Base-by-base conservation (phyloP, 495 filamentous ascomycete species). In the Penicillium argentinense region DNA sequence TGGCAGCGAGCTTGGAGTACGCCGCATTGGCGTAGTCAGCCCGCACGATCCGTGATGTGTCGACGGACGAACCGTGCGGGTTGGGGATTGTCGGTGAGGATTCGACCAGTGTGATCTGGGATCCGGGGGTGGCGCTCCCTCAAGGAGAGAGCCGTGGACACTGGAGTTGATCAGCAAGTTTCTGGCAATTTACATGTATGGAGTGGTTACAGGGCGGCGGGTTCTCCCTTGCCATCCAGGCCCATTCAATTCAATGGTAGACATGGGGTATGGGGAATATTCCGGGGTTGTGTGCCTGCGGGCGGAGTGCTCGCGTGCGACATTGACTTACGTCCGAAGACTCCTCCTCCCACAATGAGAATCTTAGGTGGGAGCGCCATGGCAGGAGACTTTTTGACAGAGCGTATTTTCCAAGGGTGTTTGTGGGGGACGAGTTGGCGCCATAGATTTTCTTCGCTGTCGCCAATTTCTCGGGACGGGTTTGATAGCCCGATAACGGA, bases 11-110 rank as follows among this genome's bases (percentile, higher is more conserved):
- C 7, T 69, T 63, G 9, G 86, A 75, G 63, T 97, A 96, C 2
- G 77, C 79, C 2, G 78, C 68, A 60, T 88, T 77, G 2, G 82
- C 76, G 62, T 96, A 96, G 71, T 96, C 91, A 27, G 89, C 72
- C 19, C 91, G 79, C 47, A 97, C 76, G 56, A 91, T 88, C 39
- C 87, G 84, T 14, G 85, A 88, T 29, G 75, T 79, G 71, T 92
- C 89, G 55, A 88, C 79, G 39, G 82, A 87, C 21, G 86, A 78
- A 45, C 82, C 81, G 54, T 91, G 79, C 3, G 80, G 80, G 47
- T 85, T 77, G 19, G 85, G 85, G 64, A 88, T 87, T n/a, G 78
- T 73, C 43, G 69, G 49, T 1, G 78, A 78, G 17, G 84, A 74
- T 64, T 91, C 88, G 37, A 93, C 57, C 41, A 93, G 48, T 9